These are phyloP conservation scores for Mycosarcoma mackinlayi DNA, from an alignment of 1,284 basidiomycete species.

Conservation along the genomic window DNA sequence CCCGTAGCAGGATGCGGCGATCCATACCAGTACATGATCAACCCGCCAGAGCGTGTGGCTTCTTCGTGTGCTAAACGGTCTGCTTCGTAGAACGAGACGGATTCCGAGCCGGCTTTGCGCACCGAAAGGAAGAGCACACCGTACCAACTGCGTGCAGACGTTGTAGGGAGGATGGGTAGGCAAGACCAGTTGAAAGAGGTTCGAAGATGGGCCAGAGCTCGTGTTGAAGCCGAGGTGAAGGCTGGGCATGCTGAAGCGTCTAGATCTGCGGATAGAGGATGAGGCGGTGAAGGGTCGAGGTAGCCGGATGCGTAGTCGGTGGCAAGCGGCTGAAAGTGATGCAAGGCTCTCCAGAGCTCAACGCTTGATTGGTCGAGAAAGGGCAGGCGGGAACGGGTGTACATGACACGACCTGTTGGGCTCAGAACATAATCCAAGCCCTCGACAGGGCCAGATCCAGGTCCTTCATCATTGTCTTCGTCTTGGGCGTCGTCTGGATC, in stretches of 20 bases:
- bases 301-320: slow-evolving; percentile 55
- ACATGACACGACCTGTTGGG: slow-evolving; percentile 24
- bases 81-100: slow-evolving; percentile 51
- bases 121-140: slow-evolving; percentile 60
- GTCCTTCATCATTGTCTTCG: slow-evolving; percentile 1
- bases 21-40: slow-evolving; percentile 65
- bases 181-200: slow-evolving; percentile 55
- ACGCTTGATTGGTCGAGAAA: slow-evolving; percentile 37
- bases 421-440: slow-evolving; percentile 27
- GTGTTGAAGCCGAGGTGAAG: slow-evolving; percentile 28
- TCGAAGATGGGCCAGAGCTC: slow-evolving; percentile 15
- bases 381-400: slow-evolving; percentile 52
- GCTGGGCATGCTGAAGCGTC: slow-evolving; percentile 34
- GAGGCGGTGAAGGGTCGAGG: slow-evolving; percentile 30
- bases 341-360: slow-evolving; percentile 51
- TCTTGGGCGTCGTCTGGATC: slow-evolving; percentile 6
- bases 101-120: slow-evolving; percentile 41
- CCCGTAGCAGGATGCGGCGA: slow-evolving; percentile 46
- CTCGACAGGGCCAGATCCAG: background rate
- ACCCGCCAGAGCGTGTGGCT: slow-evolving; percentile 53
- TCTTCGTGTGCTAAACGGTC: slow-evolving; percentile 61
- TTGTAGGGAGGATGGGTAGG: slow-evolving; percentile 27
- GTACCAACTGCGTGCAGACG: slow-evolving; percentile 48
- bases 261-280: slow-evolving; percentile 19
- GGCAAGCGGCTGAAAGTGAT: slow-evolving; percentile 45